Conservation (phyloP, 306 rosid species). For the Fagus sylvatica region DNA sequence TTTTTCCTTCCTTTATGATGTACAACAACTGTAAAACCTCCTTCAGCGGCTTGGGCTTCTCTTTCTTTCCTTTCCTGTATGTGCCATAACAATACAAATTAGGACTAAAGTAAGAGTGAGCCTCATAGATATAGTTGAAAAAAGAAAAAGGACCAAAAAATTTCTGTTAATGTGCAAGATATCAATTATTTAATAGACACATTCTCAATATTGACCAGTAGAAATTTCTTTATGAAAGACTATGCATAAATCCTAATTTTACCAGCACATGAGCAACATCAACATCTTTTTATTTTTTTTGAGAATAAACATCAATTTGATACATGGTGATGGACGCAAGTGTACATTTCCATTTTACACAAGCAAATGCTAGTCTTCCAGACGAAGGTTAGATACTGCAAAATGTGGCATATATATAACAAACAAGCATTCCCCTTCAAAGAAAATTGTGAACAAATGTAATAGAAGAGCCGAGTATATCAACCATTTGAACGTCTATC, state of each 20-base stretch:
- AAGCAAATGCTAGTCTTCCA: not conserved
- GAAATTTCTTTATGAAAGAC: not conserved
- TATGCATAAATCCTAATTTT: not conserved
- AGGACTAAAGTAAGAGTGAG: conserved; percentile 1
- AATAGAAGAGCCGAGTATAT: not conserved
- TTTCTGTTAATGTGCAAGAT: not conserved
- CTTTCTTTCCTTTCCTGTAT: conserved; percentile 70
- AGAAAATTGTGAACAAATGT: not conserved
- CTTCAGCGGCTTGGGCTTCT: conserved; percentile 72
- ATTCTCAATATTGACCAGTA: not conserved
- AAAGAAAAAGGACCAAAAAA: not conserved
- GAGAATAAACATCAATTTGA: not conserved
- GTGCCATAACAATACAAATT: conserved; percentile 15
- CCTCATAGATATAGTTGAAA: not conserved
- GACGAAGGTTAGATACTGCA: not conserved
- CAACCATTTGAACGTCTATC: not conserved
- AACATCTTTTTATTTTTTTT: not conserved
- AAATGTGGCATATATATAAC: not conserved
- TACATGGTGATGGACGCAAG: not conserved
- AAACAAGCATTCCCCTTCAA: not conserved
- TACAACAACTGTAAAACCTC: conserved; percentile 85
- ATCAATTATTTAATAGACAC: not conserved
- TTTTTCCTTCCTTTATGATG: conserved; percentile 93
- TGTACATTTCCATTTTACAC: not conserved
- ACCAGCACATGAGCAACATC: not conserved